Percentiles rank a stretch among this genome's conserved stretches.
Evolutionary conservation across 73 alveolate species (phyloP).

Genomic region (Paramecium sexaurelia): DNA sequence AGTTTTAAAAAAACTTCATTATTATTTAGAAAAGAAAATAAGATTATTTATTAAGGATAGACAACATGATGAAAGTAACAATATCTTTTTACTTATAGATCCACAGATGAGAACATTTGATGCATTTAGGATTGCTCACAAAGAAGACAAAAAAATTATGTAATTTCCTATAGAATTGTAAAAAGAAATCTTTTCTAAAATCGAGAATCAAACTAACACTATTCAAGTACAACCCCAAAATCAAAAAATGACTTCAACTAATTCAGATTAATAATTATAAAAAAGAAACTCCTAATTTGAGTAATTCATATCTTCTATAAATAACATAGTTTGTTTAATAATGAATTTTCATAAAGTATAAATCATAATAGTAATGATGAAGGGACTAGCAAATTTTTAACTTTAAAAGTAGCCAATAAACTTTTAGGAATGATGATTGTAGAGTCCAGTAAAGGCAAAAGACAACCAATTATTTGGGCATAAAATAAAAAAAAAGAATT

Average conservation of each 20-base stretch:
- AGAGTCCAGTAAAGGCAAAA: conserved; percentile 32
- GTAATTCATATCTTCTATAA: neutral
- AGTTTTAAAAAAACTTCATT: conserved; percentile 5
- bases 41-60: conserved; percentile 16
- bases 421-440: conserved; percentile 41
- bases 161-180: neutral
- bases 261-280: neutral
- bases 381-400: conserved; percentile 35
- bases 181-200: neutral
- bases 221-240: neutral
- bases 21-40: conserved; percentile 42
- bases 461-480: conserved; percentile 37
- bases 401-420: conserved; percentile 53
- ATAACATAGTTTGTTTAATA: neutral
- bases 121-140: neutral
- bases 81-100: neutral
- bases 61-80: conserved; percentile 18
- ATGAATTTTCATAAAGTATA: conserved; percentile 21
- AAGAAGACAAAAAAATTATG: conserved; percentile 16
- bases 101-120: neutral
- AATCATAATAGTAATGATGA: neutral
- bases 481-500: conserved; percentile 25
- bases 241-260: neutral
- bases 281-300: neutral
- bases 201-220: neutral